Base-by-base conservation (phyloP, 176 grass and related monocot genomes). In the Musa acuminata region DNA sequence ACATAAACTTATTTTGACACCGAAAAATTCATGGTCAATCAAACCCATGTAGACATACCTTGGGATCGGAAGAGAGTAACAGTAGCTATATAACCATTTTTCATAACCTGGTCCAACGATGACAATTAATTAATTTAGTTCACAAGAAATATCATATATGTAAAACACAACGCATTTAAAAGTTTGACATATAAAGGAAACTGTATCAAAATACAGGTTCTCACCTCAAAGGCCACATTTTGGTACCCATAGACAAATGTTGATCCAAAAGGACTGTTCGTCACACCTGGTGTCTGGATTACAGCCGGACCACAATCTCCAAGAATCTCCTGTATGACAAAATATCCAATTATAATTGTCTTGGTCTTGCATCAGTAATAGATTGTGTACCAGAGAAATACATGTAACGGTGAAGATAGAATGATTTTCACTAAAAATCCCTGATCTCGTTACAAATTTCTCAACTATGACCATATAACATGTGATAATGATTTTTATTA, bases 171-270 rank as follows among this genome's bases (percentile, higher is more conserved):
- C 65, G 21, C 65, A 12, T 21, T 5, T 4, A 21, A 49, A 55
- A 20, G 25, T 57, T 69, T 59, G 11, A 9, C 1, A 59, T 12
- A 54, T 2, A 20, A 27, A 70, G 24, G 51, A 0, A 17, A 24
- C 26, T 8, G 29, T 5, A n/a, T 51, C 26, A 67, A 13, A 1
- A 2, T 68, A 65, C 0, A 2, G 17, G 52, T 11, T 2, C 73
- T 58, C 55, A 94, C 95, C 88, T 99, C 95, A 29, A 99, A 94
- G 75, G 95, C 90, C 72, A 99, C 77, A 85, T 94, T 94, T 80
- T 93, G 95, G 69, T 91, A 99, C 13, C 90, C 95, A 58, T 99
- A 99, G 11, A 99, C 95, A 73, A 99, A 94, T 71, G 95, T 99
- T 64, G 95, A 89, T 75, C 95, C 95, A 79, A 99, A 99, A 25